Conservation (phyloP, 345 rosid species). For the Ailanthus altissimus region DNA sequence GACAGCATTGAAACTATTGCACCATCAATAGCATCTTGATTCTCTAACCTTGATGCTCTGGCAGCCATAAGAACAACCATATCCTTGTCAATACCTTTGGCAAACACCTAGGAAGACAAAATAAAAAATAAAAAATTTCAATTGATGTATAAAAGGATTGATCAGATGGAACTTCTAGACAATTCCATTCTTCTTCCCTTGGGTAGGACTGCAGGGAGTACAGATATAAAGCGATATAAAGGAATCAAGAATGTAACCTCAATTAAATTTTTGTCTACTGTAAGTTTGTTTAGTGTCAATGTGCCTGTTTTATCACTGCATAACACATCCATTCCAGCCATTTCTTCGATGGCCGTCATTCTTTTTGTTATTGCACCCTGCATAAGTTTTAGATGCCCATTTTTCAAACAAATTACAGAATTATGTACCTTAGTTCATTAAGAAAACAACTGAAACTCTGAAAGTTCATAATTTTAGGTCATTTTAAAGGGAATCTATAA, state of each 20-base stretch:
- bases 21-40: conserved; percentile 88
- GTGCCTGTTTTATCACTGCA: conserved; percentile 51
- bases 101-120: conserved; percentile 48
- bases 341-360: conserved; percentile 53
- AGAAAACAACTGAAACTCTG: neutral
- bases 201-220: too few species aligned
- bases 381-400: neutral
- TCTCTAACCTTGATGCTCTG: conserved; percentile 90
- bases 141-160: neutral
- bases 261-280: conserved; percentile 45
- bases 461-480: neutral
- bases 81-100: conserved; percentile 60
- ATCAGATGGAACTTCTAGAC: neutral
- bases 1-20: conserved; percentile 84
- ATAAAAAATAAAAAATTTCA: neutral
- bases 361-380: conserved; percentile 47
- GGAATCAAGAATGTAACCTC: conserved; percentile 26
- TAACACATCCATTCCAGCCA: conserved; percentile 51
- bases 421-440: neutral
- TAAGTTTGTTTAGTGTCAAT: conserved; percentile 43
- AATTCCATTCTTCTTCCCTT: neutral
- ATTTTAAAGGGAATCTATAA: neutral
- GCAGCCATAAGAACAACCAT: conserved; percentile 86
- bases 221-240: neutral
- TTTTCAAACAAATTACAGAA: neutral